Evolutionary conservation across 2,329 filamentous ascomycete species (phyloP).

Genomic region (Colletotrichum nymphaeae): DNA sequence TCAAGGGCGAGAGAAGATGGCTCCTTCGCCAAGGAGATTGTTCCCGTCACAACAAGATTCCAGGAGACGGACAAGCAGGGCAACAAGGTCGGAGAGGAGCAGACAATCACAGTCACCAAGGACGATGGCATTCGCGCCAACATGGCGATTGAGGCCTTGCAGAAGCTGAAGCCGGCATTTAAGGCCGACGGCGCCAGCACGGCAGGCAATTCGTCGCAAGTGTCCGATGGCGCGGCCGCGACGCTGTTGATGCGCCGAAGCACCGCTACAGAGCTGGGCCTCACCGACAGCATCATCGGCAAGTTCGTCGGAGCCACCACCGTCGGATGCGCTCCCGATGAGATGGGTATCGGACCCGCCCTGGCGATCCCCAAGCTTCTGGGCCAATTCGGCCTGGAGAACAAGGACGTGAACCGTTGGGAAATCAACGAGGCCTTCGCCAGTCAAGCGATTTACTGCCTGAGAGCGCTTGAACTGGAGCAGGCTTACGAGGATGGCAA

Average conservation of each 20-base stretch:
- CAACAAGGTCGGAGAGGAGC: slow-evolving; percentile 63
- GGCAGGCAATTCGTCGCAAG: slow-evolving; percentile 87
- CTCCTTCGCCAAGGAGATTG: slow-evolving; percentile 81
- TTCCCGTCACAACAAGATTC: slow-evolving; percentile 79
- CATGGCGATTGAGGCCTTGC: slow-evolving; percentile 76
- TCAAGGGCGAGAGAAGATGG: slow-evolving; percentile 76
- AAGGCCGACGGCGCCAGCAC: slow-evolving; percentile 79
- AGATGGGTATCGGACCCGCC: slow-evolving; percentile 94
- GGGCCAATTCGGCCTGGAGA: slow-evolving; percentile 72
- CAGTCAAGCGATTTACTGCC: slow-evolving; percentile 75
- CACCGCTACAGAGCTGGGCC: slow-evolving; percentile 79
- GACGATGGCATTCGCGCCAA: slow-evolving; percentile 86
- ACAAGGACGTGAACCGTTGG: slow-evolving; percentile 82
- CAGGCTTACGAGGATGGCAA: slow-evolving; percentile 70
- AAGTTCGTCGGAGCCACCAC: slow-evolving; percentile 84
- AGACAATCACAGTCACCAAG: slow-evolving; percentile 74
- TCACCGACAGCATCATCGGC: slow-evolving; percentile 77
- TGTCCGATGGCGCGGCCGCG: slow-evolving; percentile 89
- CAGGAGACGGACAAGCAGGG: slow-evolving; percentile 73
- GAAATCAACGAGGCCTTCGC: slow-evolving; percentile 91
- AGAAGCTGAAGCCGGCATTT: slow-evolving; percentile 88
- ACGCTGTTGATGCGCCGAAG: slow-evolving; percentile 86
- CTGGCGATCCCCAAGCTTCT: slow-evolving; percentile 87
- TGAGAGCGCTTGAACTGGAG: slow-evolving; percentile 77
- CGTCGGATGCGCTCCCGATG: slow-evolving; percentile 84